Evolutionary conservation across 495 filamentous ascomycete genomes (phyloP).

Genomic region (Aspergillus biplanus): DNA sequence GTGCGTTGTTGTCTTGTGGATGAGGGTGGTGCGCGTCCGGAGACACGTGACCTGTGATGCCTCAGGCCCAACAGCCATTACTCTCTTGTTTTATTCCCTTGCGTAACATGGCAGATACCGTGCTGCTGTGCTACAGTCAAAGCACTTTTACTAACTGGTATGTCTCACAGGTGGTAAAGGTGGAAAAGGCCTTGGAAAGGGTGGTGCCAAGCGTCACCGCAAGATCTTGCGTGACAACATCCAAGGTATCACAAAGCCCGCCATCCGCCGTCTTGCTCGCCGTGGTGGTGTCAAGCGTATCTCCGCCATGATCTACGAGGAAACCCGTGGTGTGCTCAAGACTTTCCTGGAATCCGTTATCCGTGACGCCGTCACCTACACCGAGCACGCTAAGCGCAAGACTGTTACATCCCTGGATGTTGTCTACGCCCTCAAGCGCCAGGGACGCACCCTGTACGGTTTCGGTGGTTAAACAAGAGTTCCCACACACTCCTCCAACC

Average conservation of each 20-base stretch:
- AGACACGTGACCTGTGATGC: slow-evolving; percentile 24
- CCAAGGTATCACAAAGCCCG: slow-evolving; percentile 79
- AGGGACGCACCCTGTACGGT: slow-evolving; percentile 95
- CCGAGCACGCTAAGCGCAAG: slow-evolving; percentile 97
- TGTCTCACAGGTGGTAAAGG: slow-evolving; percentile 79
- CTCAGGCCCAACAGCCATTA: slow-evolving; percentile 6
- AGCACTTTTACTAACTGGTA: too few relatives aligned
- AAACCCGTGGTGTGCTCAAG: slow-evolving; percentile 70
- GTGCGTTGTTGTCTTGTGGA: slow-evolving; percentile 18
- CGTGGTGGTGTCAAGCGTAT: slow-evolving; percentile 70
- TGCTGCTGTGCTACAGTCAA: too few relatives aligned
- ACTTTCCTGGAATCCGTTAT: slow-evolving; percentile 69
- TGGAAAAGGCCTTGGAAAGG: slow-evolving; percentile 84
- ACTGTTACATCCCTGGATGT: slow-evolving; percentile 95
- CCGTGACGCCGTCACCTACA: slow-evolving; percentile 97
- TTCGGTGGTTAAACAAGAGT: slow-evolving; percentile 85
- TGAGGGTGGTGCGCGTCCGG: slow-evolving; percentile 8
- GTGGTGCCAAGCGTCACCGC: slow-evolving; percentile 97
- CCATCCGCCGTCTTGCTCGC: slow-evolving; percentile 67
- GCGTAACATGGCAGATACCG: too few relatives aligned
- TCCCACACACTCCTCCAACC: background rate
- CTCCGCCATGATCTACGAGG: slow-evolving; percentile 72
- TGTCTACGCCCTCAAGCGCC: slow-evolving; percentile 93
- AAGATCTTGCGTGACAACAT: slow-evolving; percentile 99
- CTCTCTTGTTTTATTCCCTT: background rate